Base-by-base conservation (phyloP, 139 green algal genomes). In the Chloropicon primus region DNA sequence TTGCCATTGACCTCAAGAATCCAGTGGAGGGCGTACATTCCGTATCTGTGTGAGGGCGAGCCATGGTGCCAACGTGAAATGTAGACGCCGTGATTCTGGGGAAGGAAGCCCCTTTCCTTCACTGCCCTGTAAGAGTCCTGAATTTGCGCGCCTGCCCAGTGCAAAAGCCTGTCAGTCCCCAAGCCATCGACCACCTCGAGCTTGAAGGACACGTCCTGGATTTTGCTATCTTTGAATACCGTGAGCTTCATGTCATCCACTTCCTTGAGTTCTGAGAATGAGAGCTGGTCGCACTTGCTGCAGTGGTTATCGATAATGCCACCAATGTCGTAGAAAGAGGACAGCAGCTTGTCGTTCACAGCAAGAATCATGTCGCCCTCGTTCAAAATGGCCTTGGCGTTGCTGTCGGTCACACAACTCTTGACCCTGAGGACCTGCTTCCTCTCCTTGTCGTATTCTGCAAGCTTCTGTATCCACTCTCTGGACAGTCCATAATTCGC, bases 1-100 rank as follows among this genome's bases (percentile, higher is more conserved):
- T 78, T 53, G 22, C 84, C 85, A 71, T 96, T 93, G 27, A 94
- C 80, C 79, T 92, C 84, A 2, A 83, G 29, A 53, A 97, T 87
- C 87, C 89, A 97, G 78, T 97, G 87, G 76, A 97, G 84, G 10
- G 92, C 92, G 74, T 91, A 96, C 26, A 97, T 85, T 25, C 87
- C 89, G 82, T 96, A 97, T 22, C 92, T 77, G 83, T 92, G 87
- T 0, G 90, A 88, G 1, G 93, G 93, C 22, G 86, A 93, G 54
- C 93, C 93, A 74, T 95, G 89, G 83, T 95, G 91, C 92, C 92
- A 97, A 73, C 92, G 88, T 21, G 54, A 83, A 27, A 90, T 78
- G 76, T 86, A 91, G 21, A 91, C 80, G 2, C 84, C 87, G 24
- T 77, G 28, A 2, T 73, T 22, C 2, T 21, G 5, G 0, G 93